These are phyloP conservation scores for Pleurotus salmoneostramineus DNA, from an alignment of 768 basidiomycete genomes.

Conservation along the genomic window DNA sequence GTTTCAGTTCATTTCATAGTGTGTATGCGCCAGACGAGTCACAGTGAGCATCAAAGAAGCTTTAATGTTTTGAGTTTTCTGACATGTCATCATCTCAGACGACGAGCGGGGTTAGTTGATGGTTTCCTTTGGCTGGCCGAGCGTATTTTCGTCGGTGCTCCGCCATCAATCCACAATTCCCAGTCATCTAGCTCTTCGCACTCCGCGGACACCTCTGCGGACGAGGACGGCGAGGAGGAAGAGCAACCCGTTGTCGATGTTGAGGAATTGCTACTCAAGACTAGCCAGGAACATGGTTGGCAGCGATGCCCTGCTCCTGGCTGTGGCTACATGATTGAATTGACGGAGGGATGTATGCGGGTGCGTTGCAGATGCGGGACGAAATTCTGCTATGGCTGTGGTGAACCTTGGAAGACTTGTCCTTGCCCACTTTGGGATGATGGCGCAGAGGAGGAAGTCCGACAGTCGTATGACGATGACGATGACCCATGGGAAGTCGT, in stretches of 20 bases:
- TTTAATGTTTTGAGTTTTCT: background rate
- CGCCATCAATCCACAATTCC: background rate
- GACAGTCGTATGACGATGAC: background rate
- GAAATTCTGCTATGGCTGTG: slow-evolving; percentile 5
- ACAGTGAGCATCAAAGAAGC: background rate
- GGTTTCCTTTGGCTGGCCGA: slow-evolving; percentile 7
- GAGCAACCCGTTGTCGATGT: background rate
- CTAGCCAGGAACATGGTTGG: slow-evolving; percentile 3
- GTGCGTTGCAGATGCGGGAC: background rate
- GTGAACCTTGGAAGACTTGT: slow-evolving; percentile 4
- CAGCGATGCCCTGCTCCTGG: slow-evolving; percentile 2
- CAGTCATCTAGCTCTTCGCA: background rate
- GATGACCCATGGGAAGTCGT: slow-evolving; percentile 3
- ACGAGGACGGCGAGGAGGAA: background rate
- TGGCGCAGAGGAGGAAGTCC: background rate
- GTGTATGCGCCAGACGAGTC: background rate
- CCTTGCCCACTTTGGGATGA: slow-evolving; percentile 3
- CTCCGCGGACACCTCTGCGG: background rate
- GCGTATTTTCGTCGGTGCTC: slow-evolving; percentile 2
- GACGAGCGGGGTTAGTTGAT: slow-evolving; percentile 3
- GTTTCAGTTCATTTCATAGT: background rate
- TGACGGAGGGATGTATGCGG: slow-evolving; percentile 3
- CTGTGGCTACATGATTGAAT: slow-evolving; percentile 4
- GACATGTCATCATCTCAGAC: background rate
- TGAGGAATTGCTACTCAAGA: background rate